Evolutionary conservation across 1,284 basidiomycete species (phyloP), one percentile per base, ranked within the genome.

Genomic region (Schizophyllum amplum): DNA sequence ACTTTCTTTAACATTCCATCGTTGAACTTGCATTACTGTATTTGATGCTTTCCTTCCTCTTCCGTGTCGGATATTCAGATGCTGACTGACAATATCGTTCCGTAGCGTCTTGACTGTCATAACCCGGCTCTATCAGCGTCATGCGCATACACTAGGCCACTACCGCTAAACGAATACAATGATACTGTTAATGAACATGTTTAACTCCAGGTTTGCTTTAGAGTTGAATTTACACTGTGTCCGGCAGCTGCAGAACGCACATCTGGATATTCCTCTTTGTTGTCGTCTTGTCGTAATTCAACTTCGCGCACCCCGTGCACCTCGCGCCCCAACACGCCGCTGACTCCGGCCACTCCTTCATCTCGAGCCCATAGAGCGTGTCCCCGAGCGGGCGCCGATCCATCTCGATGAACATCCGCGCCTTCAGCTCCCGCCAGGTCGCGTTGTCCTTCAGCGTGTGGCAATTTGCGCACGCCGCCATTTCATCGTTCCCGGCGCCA

Each of bases 331-430:
- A 73, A 55, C 72, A 72, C 4, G 64, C 66, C 17, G 64, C 53
- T 13, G 71, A 68, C 55, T 73, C 70, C 1, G 62, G 66, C 71
- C 72, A 73, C 20, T 67, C 68, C 54, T 69, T 66, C 59, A 71
- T 66, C 22, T 72, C 74, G 53, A 72, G 56, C 4, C 68, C 67
- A 22, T 65, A 56, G 25, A 77, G 60, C 13, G 69, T 70, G 57
- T 75, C 72, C 11, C 75, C 75, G 27, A 73, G 54, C 25, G 75
- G 71, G 17, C 73, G 62, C 42, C 61, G 65, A 57, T 77, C 75
- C 67, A 75, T 70, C 61, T 75, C 75, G 54, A 66, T 55, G 47
- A 74, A 71, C 65, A 76, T 72, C 57, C 56, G 23, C 15, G n/a
- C 55, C 21, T 61, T 62, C 20, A 62, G 59, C 15, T 52, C 15